Conservation (phyloP, 1,284 basidiomycete species). For the Trichosporon sp. region DNA sequence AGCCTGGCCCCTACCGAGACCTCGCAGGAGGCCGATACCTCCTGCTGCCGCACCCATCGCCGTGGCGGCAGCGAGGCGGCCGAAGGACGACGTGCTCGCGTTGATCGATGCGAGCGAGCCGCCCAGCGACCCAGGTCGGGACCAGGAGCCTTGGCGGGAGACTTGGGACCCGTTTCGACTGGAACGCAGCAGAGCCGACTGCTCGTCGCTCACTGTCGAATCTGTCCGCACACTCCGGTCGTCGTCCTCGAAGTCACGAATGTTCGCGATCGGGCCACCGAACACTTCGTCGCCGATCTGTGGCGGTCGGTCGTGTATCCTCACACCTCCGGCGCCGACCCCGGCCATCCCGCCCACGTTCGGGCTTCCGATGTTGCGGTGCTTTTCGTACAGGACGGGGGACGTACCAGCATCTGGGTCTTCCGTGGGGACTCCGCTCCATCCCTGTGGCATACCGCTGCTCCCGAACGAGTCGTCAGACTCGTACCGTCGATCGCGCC, state of each 20-base stretch:
- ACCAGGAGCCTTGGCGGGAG: background rate
- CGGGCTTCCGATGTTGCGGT: background rate
- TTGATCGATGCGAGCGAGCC: background rate
- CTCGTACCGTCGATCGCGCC: background rate
- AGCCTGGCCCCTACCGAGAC: constrained; percentile 13
- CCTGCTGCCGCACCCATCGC: constrained; percentile 4
- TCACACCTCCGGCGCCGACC: background rate
- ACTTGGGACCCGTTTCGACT: background rate
- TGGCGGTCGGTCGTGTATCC: background rate
- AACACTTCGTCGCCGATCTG: background rate
- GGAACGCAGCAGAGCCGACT: background rate
- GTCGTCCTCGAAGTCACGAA: background rate
- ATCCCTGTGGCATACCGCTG: background rate
- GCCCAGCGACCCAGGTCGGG: background rate
- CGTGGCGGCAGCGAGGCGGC: constrained; percentile 1
- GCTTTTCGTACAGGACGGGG: background rate
- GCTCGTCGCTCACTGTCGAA: background rate
- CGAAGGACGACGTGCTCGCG: constrained; percentile 4
- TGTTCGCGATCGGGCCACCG: background rate
- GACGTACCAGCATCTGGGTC: background rate
- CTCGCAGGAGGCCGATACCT: constrained; percentile 13
- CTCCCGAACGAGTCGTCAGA: background rate
- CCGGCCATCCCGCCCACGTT: background rate
- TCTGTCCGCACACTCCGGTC: background rate
- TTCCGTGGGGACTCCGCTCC: constrained; percentile 1